phyloP scores from a whole-genome alignment of 257 asterid species.

The Voacanga thouarsii region DNA sequence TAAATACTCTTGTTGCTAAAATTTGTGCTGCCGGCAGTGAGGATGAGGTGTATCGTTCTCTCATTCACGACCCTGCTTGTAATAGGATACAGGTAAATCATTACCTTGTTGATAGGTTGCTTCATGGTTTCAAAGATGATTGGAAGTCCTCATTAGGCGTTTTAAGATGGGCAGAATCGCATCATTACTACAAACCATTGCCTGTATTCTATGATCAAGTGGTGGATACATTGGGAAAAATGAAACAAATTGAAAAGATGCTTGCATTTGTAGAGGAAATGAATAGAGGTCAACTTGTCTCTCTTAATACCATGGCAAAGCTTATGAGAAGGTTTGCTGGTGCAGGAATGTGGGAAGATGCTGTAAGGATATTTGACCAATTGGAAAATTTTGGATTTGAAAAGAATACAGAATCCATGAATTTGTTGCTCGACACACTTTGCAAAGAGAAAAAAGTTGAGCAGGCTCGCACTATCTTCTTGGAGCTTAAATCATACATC shows the following conservation, averaged over 20 bases:
- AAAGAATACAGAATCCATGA: conserved; percentile 73
- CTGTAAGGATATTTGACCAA: conserved; percentile 57
- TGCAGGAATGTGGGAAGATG: conserved; percentile 75
- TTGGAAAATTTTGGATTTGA: conserved; percentile 55
- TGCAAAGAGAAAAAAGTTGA: conserved; percentile 67
- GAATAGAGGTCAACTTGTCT: conserved; percentile 36
- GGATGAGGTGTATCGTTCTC: conserved; percentile 47
- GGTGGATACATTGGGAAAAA: conserved; percentile 77
- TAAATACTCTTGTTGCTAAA: conserved; percentile 41
- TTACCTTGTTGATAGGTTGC: conserved; percentile 45
- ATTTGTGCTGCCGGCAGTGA: conserved; percentile 40
- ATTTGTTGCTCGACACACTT: conserved; percentile 69
- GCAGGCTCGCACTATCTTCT: conserved; percentile 62
- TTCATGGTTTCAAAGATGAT: conserved; percentile 76
- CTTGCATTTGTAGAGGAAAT: conserved; percentile 46
- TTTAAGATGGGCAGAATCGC: conserved; percentile 69
- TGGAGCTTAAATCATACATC: conserved; percentile 53
- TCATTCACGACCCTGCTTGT: conserved; percentile 42
- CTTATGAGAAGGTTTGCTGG: conserved; percentile 79
- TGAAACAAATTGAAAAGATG: conserved; percentile 79
- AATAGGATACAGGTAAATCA: conserved; percentile 37
- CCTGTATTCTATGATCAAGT: conserved; percentile 58
- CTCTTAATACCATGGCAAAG: conserved; percentile 58
- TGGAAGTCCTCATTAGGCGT: conserved; percentile 84
- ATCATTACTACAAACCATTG: conserved; percentile 41